phyloP scores from a whole-genome alignment of 768 basidiomycete genomes.

The Tulasnella sp. region DNA sequence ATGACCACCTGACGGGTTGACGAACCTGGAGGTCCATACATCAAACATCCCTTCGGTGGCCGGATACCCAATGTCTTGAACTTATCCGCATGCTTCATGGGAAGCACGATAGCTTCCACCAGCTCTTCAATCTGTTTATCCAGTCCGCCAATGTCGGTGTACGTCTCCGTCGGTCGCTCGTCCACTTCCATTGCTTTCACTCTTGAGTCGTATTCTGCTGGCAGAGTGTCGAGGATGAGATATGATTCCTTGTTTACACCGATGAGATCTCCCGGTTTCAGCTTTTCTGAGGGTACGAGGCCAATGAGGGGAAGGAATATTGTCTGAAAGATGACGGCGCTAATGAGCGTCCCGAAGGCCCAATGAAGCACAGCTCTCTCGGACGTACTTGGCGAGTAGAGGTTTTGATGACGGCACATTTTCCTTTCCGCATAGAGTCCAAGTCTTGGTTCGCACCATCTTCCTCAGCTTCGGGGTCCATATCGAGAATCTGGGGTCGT shows the following conservation, averaged over 20 bases:
- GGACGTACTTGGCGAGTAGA: constrained; percentile 69
- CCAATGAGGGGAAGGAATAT: constrained; percentile 98
- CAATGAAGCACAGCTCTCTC: background rate
- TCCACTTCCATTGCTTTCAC: constrained; percentile 99
- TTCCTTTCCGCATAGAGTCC: constrained; percentile 92
- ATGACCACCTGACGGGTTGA: background rate
- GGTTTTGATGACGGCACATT: constrained; percentile 98
- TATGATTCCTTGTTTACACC: constrained; percentile 99
- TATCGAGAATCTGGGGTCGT: constrained; percentile 64
- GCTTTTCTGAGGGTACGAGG: constrained; percentile 83
- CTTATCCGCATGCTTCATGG: constrained; percentile 97
- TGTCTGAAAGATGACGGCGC: constrained; percentile 35
- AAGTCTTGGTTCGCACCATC: constrained; percentile 94
- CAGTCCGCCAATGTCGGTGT: constrained; percentile 94
- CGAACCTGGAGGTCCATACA: constrained; percentile 96
- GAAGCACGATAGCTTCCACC: constrained; percentile 94
- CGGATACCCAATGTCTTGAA: constrained; percentile 98
- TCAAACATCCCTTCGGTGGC: constrained; percentile 94
- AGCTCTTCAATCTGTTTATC: constrained; percentile 99
- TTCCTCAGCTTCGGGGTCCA: constrained; percentile 87
- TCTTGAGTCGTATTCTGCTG: constrained; percentile 93
- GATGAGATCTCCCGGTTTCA: constrained; percentile 87
- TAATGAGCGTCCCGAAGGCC: background rate
- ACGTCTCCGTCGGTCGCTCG: constrained; percentile 92
- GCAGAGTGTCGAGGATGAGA: constrained; percentile 87